These are phyloP conservation scores for Alternaria ventricosa DNA, from an alignment of 2,329 filamentous ascomycete species.

Conservation along the genomic window DNA sequence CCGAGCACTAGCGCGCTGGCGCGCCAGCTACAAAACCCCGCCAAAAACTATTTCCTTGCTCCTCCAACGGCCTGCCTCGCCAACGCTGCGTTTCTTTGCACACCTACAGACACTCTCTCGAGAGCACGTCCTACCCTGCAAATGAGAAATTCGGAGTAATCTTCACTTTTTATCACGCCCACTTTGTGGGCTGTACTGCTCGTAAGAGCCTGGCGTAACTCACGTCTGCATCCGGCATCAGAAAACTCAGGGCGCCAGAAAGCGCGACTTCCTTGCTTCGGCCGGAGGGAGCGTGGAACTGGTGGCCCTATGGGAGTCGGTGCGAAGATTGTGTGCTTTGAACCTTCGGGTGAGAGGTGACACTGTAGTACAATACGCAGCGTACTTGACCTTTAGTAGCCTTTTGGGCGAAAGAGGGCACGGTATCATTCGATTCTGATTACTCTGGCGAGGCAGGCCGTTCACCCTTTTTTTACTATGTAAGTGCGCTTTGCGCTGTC, in stretches of 20 bases:
- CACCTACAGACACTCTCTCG: constrained; percentile 66
- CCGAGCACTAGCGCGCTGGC: constrained; percentile 27
- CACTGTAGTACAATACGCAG: constrained; percentile 97
- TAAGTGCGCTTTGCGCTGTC: constrained; percentile 49
- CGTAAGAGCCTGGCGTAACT: constrained; percentile 87
- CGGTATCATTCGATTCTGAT: constrained; percentile 89
- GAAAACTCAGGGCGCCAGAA: constrained; percentile 74
- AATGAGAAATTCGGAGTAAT: constrained; percentile 99
- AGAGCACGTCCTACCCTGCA: constrained; percentile 60
- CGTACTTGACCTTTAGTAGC: constrained; percentile 63
- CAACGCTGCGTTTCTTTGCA: constrained; percentile 97
- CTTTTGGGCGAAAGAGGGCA: constrained; percentile 47
- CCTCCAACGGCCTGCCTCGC: constrained; percentile 78
- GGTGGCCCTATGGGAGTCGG: constrained; percentile 82
- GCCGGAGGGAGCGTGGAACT: constrained; percentile 30
- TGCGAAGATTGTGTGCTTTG: constrained; percentile 90
- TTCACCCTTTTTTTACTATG: constrained; percentile 63
- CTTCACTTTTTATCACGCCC: constrained; percentile 67
- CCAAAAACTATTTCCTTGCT: constrained; percentile 47
- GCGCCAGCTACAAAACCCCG: constrained; percentile 44
- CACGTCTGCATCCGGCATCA: constrained; percentile 87
- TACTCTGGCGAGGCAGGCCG: constrained; percentile 82
- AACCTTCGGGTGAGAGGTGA: constrained; percentile 54
- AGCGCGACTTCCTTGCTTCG: constrained; percentile 27
- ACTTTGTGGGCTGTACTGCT: constrained; percentile 65